Conservation (phyloP, 2,329 filamentous ascomycete genomes). For the Dissoconium aciculare region DNA sequence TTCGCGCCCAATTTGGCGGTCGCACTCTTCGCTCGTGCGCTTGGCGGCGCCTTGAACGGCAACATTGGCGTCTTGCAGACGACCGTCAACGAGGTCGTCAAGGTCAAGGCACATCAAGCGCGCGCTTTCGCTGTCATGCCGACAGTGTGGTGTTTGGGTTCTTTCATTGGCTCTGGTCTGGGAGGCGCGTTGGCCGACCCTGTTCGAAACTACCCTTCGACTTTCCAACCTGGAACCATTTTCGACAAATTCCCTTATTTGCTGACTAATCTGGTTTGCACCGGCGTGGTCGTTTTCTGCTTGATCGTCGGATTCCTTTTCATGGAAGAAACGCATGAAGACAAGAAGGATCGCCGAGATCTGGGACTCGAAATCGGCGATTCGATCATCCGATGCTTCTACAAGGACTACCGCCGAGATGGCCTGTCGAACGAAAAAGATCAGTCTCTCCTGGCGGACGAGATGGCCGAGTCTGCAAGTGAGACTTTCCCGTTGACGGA, state of each 20-base stretch:
- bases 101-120: slow-evolving; percentile 82
- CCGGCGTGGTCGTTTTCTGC: slow-evolving; percentile 59
- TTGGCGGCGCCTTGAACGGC: slow-evolving; percentile 85
- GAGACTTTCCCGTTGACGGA: slow-evolving; percentile 49
- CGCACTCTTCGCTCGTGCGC: slow-evolving; percentile 71
- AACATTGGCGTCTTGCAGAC: slow-evolving; percentile 94
- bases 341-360: slow-evolving; percentile 64
- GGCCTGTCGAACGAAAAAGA: slow-evolving; percentile 25
- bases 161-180: slow-evolving; percentile 81
- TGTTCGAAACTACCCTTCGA: slow-evolving; percentile 60
- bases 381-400: slow-evolving; percentile 39
- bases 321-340: slow-evolving; percentile 82
- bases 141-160: slow-evolving; percentile 94
- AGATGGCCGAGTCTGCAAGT: slow-evolving; percentile 31
- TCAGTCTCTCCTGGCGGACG: no score
- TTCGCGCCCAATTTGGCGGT: slow-evolving; percentile 70
- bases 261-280: slow-evolving; percentile 81
- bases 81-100: slow-evolving; percentile 86
- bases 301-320: slow-evolving; percentile 70
- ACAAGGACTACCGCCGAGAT: slow-evolving; percentile 11
- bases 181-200: slow-evolving; percentile 82
- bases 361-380: slow-evolving; percentile 61
- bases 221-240: slow-evolving; percentile 59
- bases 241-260: slow-evolving; percentile 84
- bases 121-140: slow-evolving; percentile 96